Evolutionary conservation across 169 alveolate species (phyloP), one percentile per base, ranked within the genome.

Genomic region (Eimeria maxima): DNA sequence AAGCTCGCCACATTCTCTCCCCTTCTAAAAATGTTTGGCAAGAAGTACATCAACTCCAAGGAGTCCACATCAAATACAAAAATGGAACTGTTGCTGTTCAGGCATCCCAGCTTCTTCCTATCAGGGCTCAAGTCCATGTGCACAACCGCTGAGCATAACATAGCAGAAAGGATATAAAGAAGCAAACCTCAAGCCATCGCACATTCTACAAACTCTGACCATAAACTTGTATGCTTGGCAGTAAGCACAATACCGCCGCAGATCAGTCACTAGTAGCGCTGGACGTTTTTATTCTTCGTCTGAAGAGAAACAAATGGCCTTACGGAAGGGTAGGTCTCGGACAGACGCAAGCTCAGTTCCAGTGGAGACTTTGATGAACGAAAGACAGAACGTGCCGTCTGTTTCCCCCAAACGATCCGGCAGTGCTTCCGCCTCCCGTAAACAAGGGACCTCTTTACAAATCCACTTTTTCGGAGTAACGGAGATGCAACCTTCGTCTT

Each of bases 81-180:
- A 7, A 83, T 83, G 50, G 91, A 83, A 27, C 91, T 55, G 91
- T 83, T 83, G 91, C 91, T 83, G 91, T 83, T 83, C 74, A 83
- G 73, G 47, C 91, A 83, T 53, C 74, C 91, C 74, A 83, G 91
- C 69, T 50, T 45, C 44, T 44, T 22, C 47, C 74, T 45, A 27
- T 83, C 91, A 14, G 91, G 91, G 47, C 91, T 83, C 50, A 29
- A 24, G 22, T 29, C 8, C 91, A 83, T 83, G 44, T n/a, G 16
- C 14, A 83, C 71, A 47, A 83, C n/a, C 22, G 91, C 91, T 83
- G 91, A 27, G 24, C 13, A 83, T 63, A 76, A 8, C 60, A 76
- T 65, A 27, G 38, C 65, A 42, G 0, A 4, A 38, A 4, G 20
- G 65, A 18, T 0, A 27, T 13, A 71, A 38, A 0, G 83, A 13